Evolutionary conservation across 2,329 filamentous ascomycete genomes (phyloP).

Genomic region (Endothia cerciana): DNA sequence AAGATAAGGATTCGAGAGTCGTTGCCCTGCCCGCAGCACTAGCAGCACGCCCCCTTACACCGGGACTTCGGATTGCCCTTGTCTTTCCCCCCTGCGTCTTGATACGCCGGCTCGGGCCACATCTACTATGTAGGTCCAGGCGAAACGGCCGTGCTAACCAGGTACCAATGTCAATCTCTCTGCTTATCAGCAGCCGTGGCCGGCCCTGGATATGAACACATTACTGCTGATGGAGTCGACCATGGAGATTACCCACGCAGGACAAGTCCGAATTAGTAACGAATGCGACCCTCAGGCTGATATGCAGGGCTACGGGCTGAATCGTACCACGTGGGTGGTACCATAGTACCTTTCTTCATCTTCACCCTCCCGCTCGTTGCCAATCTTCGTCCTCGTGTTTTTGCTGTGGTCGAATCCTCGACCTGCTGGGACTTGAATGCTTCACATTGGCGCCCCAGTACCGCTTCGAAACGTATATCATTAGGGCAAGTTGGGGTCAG

Average conservation of each 20-base stretch:
- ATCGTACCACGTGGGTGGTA: not conserved
- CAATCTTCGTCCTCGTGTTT: not conserved
- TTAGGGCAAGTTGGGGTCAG: not conserved
- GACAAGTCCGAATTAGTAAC: not conserved
- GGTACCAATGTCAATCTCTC: not conserved
- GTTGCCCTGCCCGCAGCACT: not conserved
- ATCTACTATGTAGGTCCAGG: constrained; percentile 1
- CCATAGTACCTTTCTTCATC: not conserved
- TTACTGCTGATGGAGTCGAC: not conserved
- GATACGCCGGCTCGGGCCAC: not conserved
- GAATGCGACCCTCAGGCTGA: not conserved
- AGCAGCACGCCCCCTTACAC: not conserved
- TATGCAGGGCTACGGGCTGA: constrained; percentile 1
- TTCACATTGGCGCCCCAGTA: not conserved
- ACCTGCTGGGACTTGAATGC: not conserved
- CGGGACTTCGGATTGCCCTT: not conserved
- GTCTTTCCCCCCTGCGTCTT: not conserved
- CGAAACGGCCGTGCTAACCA: not conserved
- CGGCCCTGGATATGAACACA: not conserved
- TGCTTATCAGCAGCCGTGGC: not conserved
- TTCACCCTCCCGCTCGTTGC: not conserved
- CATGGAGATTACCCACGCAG: not conserved
- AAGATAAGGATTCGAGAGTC: not conserved
- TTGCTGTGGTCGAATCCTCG: not conserved
- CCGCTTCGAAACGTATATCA: not conserved